Evolutionary conservation across 306 rosid genomes (phyloP), one percentile per base, ranked within the genome.

Genomic region (Prunus campanulata): DNA sequence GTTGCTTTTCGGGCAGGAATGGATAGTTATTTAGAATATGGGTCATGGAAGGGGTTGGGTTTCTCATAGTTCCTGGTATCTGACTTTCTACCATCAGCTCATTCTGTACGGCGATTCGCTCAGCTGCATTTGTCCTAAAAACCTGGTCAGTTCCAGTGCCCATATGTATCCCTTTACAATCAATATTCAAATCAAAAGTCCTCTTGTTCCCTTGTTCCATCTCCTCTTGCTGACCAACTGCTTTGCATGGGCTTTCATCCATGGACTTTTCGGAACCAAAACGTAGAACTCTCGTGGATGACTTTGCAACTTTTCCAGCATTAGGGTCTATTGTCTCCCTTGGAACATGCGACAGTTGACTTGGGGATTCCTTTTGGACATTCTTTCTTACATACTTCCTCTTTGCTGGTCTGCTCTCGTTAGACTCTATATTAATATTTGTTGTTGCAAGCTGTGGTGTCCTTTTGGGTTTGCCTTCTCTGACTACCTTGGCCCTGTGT

Each of bases 401-500:
- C 90, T 90, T 95, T 81, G 65, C 87, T 49, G 83, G 74, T 6
- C 74, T 77, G 57, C 62, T 84, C 79, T 87, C 91, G 77, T 74
- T 83, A n/a, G 77, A 55, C 66, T 25, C 79, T 47, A 68, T 67
- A 72, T 75, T 6, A 35, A 1, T 62, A 62, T 85, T 86, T 11
- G 79, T 79, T 72, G 80, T 79, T 78, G 80, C 82, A 59, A 85
- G 75, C 66, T 84, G 89, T 74, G 87, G 80, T 44, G 72, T 79
- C 78, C 80, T 89, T 84, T 83, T 89, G 72, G 90, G 84, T 51
- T 90, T 92, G 57, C 86, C 87, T 87, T 90, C 97, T 46, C 24
- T 77, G 54, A 95, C 82, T 67, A 95, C 99, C 84, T 92, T 95
- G 25, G 97, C 97, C 85, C 97, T 92, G 82, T 95, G 97, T 78